Conservation (phyloP, 2,329 filamentous ascomycete species). For the Botryotinia calthae region DNA sequence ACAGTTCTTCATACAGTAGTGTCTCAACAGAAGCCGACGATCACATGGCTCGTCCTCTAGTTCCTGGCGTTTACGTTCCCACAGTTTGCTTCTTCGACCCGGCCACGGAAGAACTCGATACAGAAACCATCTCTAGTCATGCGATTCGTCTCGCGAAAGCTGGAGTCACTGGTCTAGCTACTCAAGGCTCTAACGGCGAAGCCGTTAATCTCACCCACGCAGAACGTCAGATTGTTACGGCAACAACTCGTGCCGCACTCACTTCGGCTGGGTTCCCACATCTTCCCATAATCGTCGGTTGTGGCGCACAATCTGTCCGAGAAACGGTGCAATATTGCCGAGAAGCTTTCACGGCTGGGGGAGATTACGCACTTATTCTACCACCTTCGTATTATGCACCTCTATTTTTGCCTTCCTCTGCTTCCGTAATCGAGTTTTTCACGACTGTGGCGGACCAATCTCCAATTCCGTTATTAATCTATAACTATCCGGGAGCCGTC, state of each 20-base stretch:
- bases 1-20: constrained; percentile 46
- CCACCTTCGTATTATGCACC: constrained; percentile 66
- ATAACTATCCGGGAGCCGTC: constrained; percentile 89
- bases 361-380: constrained; percentile 64
- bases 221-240: constrained; percentile 59
- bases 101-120: constrained; percentile 64
- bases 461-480: constrained; percentile 75
- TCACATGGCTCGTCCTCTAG: constrained; percentile 42
- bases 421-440: constrained; percentile 56
- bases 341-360: constrained; percentile 61
- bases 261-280: constrained; percentile 55
- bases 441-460: constrained; percentile 61
- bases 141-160: constrained; percentile 58
- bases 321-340: constrained; percentile 63
- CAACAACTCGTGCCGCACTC: constrained; percentile 58
- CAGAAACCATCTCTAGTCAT: constrained; percentile 47
- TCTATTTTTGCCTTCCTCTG: constrained; percentile 52
- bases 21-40: constrained; percentile 38
- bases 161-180: constrained; percentile 60
- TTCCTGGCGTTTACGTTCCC: constrained; percentile 66
- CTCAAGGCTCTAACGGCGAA: constrained; percentile 66
- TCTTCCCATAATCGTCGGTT: constrained; percentile 65
- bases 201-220: constrained; percentile 62
- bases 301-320: constrained; percentile 62
- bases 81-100: constrained; percentile 71